Conservation (phyloP, 2,329 filamentous ascomycete genomes). For the Leptographium flavum region DNA sequence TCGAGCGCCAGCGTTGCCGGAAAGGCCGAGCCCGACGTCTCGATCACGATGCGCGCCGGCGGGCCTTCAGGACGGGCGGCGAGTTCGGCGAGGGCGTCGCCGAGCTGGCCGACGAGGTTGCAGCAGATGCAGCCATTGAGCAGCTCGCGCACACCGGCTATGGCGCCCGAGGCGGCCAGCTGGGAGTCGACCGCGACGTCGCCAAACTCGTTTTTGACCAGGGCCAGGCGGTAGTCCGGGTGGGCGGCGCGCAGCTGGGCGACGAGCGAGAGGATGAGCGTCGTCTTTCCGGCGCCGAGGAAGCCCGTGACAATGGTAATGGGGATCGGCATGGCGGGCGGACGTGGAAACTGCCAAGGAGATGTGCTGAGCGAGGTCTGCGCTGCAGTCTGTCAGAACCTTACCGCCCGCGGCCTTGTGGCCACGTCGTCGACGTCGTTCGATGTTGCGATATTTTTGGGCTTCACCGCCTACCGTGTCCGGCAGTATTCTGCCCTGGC, state of each 20-base stretch:
- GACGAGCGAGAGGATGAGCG: constrained; percentile 83
- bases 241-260: constrained; percentile 70
- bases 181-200: constrained; percentile 89
- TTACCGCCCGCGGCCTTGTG: no score
- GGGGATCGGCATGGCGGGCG: constrained; percentile 51
- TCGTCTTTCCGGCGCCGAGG: constrained; percentile 91
- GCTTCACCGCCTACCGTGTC: no score
- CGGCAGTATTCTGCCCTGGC: no score
- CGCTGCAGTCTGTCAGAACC: no score
- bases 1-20: constrained; percentile 85
- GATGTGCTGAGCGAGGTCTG: no score
- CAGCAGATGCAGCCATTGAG: constrained; percentile 98
- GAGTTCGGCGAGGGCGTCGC: constrained; percentile 65
- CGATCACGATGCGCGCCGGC: constrained; percentile 78
- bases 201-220: constrained; percentile 97
- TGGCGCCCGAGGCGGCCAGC: constrained; percentile 66
- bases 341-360: no score
- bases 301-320: constrained; percentile 96
- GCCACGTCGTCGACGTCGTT: no score
- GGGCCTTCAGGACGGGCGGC: constrained; percentile 21
- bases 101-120: constrained; percentile 87
- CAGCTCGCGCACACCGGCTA: constrained; percentile 81
- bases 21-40: constrained; percentile 80
- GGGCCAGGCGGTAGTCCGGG: constrained; percentile 68
- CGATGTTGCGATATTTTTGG: no score